A percentile compares a stretch with the other conserved stretches of the same genome.
These are phyloP conservation scores for Blastobotrys chiropterorum DNA, from an alignment of 805 yeast genomes.

Conservation along the genomic window DNA sequence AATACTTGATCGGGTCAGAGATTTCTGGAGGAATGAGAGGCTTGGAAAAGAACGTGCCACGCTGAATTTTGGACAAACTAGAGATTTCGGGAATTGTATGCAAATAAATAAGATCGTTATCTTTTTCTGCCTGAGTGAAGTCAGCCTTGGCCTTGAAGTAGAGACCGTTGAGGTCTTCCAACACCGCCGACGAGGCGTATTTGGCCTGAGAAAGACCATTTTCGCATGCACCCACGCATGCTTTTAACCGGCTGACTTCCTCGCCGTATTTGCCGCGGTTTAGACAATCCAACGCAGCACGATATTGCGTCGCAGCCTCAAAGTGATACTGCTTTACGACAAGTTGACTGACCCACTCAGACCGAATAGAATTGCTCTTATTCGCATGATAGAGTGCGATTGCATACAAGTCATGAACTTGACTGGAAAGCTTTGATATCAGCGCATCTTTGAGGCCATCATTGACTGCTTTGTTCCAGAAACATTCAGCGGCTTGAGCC, in stretches of 20 bases:
- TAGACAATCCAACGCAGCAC: slow-evolving; percentile 49
- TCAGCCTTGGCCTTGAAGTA: slow-evolving; percentile 38
- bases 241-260: slow-evolving; percentile 54
- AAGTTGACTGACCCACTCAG: slow-evolving; percentile 62
- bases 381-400: slow-evolving; percentile 39
- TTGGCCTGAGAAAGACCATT: slow-evolving; percentile 36
- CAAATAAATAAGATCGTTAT: slow-evolving; percentile 74
- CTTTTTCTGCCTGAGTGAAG: slow-evolving; percentile 56
- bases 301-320: slow-evolving; percentile 60
- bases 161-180: slow-evolving; percentile 51
- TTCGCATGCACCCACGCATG: slow-evolving; percentile 36
- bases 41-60: slow-evolving; percentile 53
- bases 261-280: slow-evolving; percentile 57
- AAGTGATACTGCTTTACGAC: slow-evolving; percentile 59
- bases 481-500: slow-evolving; percentile 84
- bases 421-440: slow-evolving; percentile 58
- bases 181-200: slow-evolving; percentile 37
- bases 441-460: slow-evolving; percentile 49
- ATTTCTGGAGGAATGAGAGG: slow-evolving; percentile 37
- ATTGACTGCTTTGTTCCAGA: slow-evolving; percentile 67
- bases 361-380: slow-evolving; percentile 44
- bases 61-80: slow-evolving; percentile 34
- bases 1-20: slow-evolving; percentile 26
- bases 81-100: slow-evolving; percentile 51
- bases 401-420: slow-evolving; percentile 52